Evolutionary conservation across 2,329 filamentous ascomycete genomes (phyloP), one percentile per base, ranked within the genome.

Genomic region (Exophiala spinifera): DNA sequence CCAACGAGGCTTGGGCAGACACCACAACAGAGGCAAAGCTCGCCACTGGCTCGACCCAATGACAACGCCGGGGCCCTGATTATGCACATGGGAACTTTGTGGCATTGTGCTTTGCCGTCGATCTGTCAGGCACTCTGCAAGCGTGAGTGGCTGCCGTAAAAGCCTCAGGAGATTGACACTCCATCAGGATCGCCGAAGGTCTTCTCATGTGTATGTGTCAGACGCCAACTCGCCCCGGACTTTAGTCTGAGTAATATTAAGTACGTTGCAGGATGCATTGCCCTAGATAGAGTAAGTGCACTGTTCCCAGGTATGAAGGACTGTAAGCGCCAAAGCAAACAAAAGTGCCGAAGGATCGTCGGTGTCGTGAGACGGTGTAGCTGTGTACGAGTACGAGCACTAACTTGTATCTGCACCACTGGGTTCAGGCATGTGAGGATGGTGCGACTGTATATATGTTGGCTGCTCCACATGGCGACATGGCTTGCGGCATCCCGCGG

Each of bases 1-100:
- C 46, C 56, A 59, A 59, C 50, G 46, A 53, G 56, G 53, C 56
- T 59, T 59, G 56, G 56, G 56, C 53, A 56, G 56, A 53, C 46
- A 56, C 56, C 56, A 49, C 43, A 44, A 25, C 20, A 51, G 55
- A 52, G 56, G 56, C 56, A 37, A 58, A 19, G 25, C 45, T 47
- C 25, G 49, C 49, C 46, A 58, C 42, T 58, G 56, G 52, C 25
- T 51, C 48, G 45, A 39, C 48, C 44, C 20, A 44, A 40, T 44
- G 45, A 15, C 28, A 10, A 23, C 13, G 3, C 31, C 14, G 7
- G n/a, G 25, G 34, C 43, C 34, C 43, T 46, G 46, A 37, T 46
- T 19, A 44, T 53, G 54, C 49, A 46, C 34, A 36, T 44, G 31
- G n/a, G 36, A 13, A 49, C 19, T 39, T n/a, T 55, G 45, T 49